Base-by-base conservation (phyloP, 2,329 filamentous ascomycete genomes). In the Tolypocladium pustulatum region DNA sequence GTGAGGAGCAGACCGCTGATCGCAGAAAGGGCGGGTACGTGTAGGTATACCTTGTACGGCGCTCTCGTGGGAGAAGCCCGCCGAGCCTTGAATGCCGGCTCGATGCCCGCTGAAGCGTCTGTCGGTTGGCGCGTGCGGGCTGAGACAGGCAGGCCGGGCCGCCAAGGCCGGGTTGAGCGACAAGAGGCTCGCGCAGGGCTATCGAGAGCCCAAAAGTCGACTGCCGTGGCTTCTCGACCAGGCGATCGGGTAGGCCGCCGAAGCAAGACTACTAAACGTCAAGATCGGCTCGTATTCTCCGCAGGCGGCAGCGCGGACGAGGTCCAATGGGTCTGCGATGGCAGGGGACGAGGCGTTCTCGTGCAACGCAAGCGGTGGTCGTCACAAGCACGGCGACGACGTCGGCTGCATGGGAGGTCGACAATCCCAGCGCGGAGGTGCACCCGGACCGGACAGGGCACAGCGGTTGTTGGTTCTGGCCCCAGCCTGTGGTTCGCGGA, bases 201-300 rank as follows among this genome's bases (percentile, higher is more conserved):
- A 52, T 52, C 52, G 55, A 57, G 52, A 62, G n/a, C 61, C 58
- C 61, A 63, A 55, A 41, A 63, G 61, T 57, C 61, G 64, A 64
- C 59, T 53, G 58, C 58, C 65, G 66, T 63, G 62, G 64, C 62
- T 59, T 66, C 55, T 65, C 65, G 64, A 58, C 57, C 57, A 57
- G 62, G 58, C 65, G 66, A 63, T 64, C 63, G 65, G 63, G 64
- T 60, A 61, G 56, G 63, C 57, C 63, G 60, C 61, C 61, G 64
- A 62, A 56, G 63, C 52, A 54, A 60, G 63, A 63, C 63, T 59
- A 64, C 60, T 58, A 66, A 63, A 65, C 63, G 62, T 65, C 66
- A 65, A 63, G 25, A 60, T 60, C 55, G 62, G 64, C 67, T 72
- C 70, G 70, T 72, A 71, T 72, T 67, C 64, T 66, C 60, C 55